Evolutionary conservation across 176 grass and related monocot species (phyloP).

Genomic region (Triticum turgidum): DNA sequence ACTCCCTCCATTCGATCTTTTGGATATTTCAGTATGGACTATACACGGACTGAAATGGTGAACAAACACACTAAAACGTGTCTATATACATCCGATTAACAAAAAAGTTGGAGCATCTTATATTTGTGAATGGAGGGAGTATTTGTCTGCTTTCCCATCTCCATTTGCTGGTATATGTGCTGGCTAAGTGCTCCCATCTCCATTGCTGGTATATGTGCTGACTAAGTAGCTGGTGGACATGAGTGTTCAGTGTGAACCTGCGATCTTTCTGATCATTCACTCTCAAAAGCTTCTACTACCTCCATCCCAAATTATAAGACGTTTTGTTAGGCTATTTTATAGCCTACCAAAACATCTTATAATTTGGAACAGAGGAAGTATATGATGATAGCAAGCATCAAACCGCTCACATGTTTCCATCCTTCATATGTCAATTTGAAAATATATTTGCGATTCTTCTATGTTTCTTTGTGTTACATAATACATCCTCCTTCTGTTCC

Average conservation of each 20-base stretch:
- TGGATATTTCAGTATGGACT: too few relatives aligned
- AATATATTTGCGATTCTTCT: not conserved
- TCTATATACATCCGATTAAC: too few relatives aligned
- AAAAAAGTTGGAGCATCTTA: too few relatives aligned
- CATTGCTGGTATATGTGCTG: not conserved
- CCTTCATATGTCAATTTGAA: slow-evolving; percentile 8
- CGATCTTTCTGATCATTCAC: not conserved
- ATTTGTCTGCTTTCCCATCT: slow-evolving; percentile 15
- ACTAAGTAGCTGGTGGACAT: slow-evolving; percentile 8
- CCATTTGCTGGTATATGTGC: not conserved
- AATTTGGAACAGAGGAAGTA: too few relatives aligned
- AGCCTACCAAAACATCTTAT: too few relatives aligned
- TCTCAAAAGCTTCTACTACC: not conserved
- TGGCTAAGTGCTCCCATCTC: too few relatives aligned
- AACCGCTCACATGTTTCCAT: not conserved
- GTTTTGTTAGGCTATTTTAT: too few relatives aligned
- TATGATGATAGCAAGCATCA: not conserved
- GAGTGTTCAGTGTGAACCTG: not conserved
- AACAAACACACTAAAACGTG: too few relatives aligned
- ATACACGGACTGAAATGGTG: too few relatives aligned
- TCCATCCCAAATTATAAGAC: too few relatives aligned
- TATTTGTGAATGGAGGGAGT: too few relatives aligned
- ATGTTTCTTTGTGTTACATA: slow-evolving; percentile 16
- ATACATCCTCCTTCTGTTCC: not conserved
- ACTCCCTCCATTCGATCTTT: too few relatives aligned